Percentiles rank a stretch among this genome's conserved stretches.
phyloP scores from a whole-genome alignment of 495 filamentous ascomycete genomes.

The Entonaema liquescens region DNA sequence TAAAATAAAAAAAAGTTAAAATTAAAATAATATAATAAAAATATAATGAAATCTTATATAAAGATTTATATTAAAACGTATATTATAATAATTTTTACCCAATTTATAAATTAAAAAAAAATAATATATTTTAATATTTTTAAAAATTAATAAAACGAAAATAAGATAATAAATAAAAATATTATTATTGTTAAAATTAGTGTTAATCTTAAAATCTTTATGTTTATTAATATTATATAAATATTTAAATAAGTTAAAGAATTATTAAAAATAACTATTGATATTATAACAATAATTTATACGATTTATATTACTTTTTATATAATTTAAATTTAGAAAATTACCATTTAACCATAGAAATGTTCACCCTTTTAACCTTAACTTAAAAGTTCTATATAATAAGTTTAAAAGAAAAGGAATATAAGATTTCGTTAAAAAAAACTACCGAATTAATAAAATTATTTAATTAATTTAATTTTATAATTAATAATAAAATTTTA shows the following conservation, averaged over 20 bases:
- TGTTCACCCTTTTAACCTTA: neutral
- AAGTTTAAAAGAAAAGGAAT: neutral
- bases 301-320: neutral
- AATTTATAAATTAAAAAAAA: too few species aligned
- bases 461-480: neutral
- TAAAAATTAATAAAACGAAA: too few species aligned
- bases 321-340: neutral
- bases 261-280: neutral
- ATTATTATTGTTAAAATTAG: too few species aligned
- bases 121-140: too few species aligned
- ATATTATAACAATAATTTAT: neutral
- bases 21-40: neutral
- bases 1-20: neutral
- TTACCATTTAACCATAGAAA: neutral
- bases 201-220: neutral
- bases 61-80: too few species aligned
- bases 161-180: too few species aligned
- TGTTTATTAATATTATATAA: neutral
- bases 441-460: neutral
- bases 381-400: too few species aligned
- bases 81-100: too few species aligned
- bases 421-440: too few species aligned
- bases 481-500: neutral
- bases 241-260: too few species aligned
- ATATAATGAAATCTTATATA: too few species aligned